Evolutionary conservation across 1,284 basidiomycete genomes (phyloP).

Genomic region (Rhodotorula sp.): DNA sequence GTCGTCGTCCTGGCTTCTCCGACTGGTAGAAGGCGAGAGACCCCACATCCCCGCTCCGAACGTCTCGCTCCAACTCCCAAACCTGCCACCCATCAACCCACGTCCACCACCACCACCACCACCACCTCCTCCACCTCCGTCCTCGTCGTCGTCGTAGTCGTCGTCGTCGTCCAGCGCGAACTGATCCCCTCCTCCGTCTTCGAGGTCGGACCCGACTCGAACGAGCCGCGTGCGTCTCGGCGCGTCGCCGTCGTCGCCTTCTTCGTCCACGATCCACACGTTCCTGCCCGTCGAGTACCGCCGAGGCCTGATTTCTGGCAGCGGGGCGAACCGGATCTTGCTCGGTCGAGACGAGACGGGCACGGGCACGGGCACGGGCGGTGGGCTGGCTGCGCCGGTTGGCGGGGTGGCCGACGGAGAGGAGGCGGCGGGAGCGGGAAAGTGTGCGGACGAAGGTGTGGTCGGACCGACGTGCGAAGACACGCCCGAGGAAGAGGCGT

Average conservation of each 20-base stretch:
- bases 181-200: neutral
- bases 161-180: slow-evolving; percentile 10
- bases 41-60: slow-evolving; percentile 10
- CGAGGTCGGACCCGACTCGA: slow-evolving; percentile 4
- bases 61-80: slow-evolving; percentile 30
- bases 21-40: neutral
- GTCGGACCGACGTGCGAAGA: neutral
- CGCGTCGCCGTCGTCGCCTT: slow-evolving; percentile 6
- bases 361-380: no score
- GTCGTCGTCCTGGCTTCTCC: slow-evolving; percentile 18
- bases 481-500: neutral
- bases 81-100: slow-evolving; percentile 6
- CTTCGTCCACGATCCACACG: slow-evolving; percentile 29
- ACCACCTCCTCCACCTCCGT: neutral
- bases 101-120: no score
- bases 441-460: neutral
- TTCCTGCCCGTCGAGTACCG: slow-evolving; percentile 33
- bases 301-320: slow-evolving; percentile 35
- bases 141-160: neutral
- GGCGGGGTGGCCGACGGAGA: no score
- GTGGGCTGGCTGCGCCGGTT: neutral
- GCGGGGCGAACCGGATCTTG: slow-evolving; percentile 36
- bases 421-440: no score
- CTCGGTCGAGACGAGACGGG: neutral
- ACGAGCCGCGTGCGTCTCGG: neutral